phyloP scores from a whole-genome alignment of 2,329 filamentous ascomycete species.

The Sphaerulina vaccinii region DNA sequence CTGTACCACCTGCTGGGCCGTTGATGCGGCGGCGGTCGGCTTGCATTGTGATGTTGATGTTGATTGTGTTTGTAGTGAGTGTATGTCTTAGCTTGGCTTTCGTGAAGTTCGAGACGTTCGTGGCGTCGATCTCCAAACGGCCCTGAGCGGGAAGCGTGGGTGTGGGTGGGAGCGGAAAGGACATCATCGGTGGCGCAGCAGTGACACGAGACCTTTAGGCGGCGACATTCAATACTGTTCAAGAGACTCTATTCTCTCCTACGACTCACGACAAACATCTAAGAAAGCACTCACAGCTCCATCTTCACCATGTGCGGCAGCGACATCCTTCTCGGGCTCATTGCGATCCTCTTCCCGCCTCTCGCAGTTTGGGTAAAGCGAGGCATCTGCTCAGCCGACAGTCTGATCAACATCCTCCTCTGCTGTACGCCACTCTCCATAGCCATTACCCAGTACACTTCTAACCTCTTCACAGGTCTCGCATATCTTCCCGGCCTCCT shows the following conservation, averaged over 20 bases:
- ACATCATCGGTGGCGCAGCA: too few relatives aligned
- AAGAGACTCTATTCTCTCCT: background rate
- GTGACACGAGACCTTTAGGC: background rate
- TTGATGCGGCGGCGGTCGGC: conserved; percentile 87
- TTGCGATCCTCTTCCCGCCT: conserved; percentile 60
- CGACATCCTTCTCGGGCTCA: conserved; percentile 60
- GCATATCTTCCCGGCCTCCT: conserved; percentile 74
- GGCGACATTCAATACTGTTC: conserved; percentile 12
- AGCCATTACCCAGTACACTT: background rate
- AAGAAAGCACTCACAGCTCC: background rate
- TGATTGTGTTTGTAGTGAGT: conserved; percentile 6
- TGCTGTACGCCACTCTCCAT: conserved; percentile 47
- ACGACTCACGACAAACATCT: background rate
- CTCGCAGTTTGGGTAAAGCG: conserved; percentile 88
- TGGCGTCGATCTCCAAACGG: conserved; percentile 11
- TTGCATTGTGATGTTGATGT: conserved; percentile 43
- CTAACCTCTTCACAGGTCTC: conserved; percentile 31
- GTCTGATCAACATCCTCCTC: conserved; percentile 91
- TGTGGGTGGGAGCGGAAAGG: too few relatives aligned
- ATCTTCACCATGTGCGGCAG: conserved; percentile 55
- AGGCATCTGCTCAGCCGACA: conserved; percentile 89
- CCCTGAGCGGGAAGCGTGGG: too few relatives aligned
- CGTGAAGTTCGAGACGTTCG: conserved; percentile 8
- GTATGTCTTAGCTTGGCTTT: conserved; percentile 13
- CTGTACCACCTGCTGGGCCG: conserved; percentile 75